Percentiles rank a stretch among this genome's conserved stretches.
phyloP scores from a whole-genome alignment of 176 grass and related monocot genomes.

The Eremochloa ophiuroides region DNA sequence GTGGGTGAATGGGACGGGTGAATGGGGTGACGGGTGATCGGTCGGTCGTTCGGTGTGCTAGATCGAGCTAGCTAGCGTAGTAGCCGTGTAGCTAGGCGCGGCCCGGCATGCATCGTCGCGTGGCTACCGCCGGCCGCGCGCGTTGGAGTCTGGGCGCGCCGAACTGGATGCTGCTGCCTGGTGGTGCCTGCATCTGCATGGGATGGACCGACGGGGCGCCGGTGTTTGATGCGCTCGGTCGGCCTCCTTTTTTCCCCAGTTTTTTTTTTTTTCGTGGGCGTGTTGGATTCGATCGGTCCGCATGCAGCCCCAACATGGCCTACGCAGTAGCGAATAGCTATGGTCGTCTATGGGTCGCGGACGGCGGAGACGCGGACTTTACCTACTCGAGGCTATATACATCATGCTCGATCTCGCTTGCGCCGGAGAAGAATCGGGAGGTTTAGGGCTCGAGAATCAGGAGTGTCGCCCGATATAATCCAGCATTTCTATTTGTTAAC shows the following conservation, averaged over 20 bases:
- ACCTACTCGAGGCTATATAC: background rate
- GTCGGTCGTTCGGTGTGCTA: background rate
- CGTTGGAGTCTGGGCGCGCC: constrained; percentile 42
- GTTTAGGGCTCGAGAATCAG: background rate
- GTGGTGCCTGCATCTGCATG: background rate
- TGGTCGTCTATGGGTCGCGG: background rate
- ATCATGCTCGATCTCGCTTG: background rate
- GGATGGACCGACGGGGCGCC: too few species aligned
- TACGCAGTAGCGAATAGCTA: background rate
- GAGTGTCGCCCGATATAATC: background rate
- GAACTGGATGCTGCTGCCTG: background rate
- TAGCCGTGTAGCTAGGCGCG: background rate
- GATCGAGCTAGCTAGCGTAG: background rate
- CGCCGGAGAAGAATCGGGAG: background rate
- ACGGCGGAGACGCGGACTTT: background rate
- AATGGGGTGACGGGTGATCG: background rate
- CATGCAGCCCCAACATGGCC: background rate
- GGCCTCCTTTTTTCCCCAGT: too few species aligned
- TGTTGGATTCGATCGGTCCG: constrained; percentile 15
- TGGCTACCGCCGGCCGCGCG: constrained; percentile 5
- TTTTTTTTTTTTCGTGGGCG: too few species aligned
- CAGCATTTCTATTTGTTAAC: background rate
- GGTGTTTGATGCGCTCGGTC: constrained; percentile 19
- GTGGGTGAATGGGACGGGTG: too few species aligned
- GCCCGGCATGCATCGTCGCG: background rate